Evolutionary conservation across 2,329 filamentous ascomycete species (phyloP), one percentile per base, ranked within the genome.

Genomic region (Diaporthe citri): DNA sequence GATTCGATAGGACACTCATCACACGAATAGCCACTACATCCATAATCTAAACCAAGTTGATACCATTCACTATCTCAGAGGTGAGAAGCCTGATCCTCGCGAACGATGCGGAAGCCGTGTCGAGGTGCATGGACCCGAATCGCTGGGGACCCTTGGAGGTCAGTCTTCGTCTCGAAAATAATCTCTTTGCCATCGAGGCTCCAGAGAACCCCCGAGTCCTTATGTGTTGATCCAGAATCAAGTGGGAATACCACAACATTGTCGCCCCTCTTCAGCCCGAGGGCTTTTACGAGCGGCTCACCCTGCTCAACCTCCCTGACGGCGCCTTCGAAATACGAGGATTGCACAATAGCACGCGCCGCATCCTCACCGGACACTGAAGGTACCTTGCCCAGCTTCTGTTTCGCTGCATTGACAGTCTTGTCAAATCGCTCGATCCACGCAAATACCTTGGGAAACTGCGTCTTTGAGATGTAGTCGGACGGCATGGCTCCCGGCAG

Each of bases 361-460:
- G 91, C 91, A 78, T 91, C 87, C 56, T 86, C 85, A 6, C 92
- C 91, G 9, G 86, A 84, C 43, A 93, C 76, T 1, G 80, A 85
- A 48, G 80, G 80, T 2, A 86, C 82, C 77, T 86, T 85, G 2
- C 77, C 80, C 4, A 60, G n/a, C 15, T 71, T 74, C 75, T 79
- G 79, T 66, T 84, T 86, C 1, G 88, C 87, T 9, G 81, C 81
- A 7, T 84, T 82, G 1, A 91, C 80, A 2, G 85, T 86, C 22
- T 79, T 80, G 71, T 88, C 83, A 82, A 94, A 94, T n/a, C 93
- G 86, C 57, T 84, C 81, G 25, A 93, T 86, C 91, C 92, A 95
- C 1, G 88, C 88, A 80, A 90, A 93, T 0, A 91, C 88, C 74
- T 85, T 87, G 0, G 92, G 93, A 78, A 90, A 93, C 52, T 83